Evolutionary conservation across 306 rosid genomes (phyloP).

Genomic region (Fragaria nilgerrensis): DNA sequence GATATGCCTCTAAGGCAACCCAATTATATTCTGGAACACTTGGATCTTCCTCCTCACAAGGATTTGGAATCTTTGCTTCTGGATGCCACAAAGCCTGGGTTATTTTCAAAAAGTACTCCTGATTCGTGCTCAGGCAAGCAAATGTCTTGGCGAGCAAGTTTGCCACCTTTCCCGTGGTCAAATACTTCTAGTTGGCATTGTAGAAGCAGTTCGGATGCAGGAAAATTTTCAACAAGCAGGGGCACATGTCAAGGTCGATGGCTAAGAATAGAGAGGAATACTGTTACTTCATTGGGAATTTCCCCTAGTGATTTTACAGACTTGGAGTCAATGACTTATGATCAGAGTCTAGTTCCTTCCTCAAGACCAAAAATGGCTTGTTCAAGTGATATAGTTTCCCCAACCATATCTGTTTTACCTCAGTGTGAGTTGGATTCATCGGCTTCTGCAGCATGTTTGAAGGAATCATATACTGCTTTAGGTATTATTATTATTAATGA

Average conservation of each 20-base stretch:
- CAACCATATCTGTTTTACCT: slow-evolving; percentile 40
- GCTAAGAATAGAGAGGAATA: slow-evolving; percentile 53
- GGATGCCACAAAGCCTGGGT: slow-evolving; percentile 67
- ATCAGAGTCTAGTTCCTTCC: slow-evolving; percentile 76
- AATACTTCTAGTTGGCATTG: slow-evolving; percentile 69
- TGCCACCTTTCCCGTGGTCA: slow-evolving; percentile 90
- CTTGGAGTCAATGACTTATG: slow-evolving; percentile 69
- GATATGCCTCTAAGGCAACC: slow-evolving; percentile 63
- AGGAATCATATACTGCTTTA: slow-evolving; percentile 40
- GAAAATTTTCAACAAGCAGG: slow-evolving; percentile 63
- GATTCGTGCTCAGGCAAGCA: slow-evolving; percentile 74
- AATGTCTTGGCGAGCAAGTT: slow-evolving; percentile 63
- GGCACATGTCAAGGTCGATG: slow-evolving; percentile 85
- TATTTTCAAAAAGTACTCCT: slow-evolving; percentile 50
- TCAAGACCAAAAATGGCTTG: slow-evolving; percentile 29
- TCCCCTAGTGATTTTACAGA: slow-evolving; percentile 47
- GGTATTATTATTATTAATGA: slow-evolving; percentile 37
- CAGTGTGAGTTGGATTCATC: slow-evolving; percentile 41
- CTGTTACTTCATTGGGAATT: slow-evolving; percentile 36
- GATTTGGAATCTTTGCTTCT: slow-evolving; percentile 83
- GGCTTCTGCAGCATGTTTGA: slow-evolving; percentile 43
- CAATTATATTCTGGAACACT: slow-evolving; percentile 54
- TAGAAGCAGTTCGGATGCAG: slow-evolving; percentile 70
- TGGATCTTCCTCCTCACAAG: slow-evolving; percentile 65
- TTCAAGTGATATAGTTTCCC: slow-evolving; percentile 36